Conservation (phyloP, 1,284 basidiomycete genomes). For the Uromyces viciae-fabae region DNA sequence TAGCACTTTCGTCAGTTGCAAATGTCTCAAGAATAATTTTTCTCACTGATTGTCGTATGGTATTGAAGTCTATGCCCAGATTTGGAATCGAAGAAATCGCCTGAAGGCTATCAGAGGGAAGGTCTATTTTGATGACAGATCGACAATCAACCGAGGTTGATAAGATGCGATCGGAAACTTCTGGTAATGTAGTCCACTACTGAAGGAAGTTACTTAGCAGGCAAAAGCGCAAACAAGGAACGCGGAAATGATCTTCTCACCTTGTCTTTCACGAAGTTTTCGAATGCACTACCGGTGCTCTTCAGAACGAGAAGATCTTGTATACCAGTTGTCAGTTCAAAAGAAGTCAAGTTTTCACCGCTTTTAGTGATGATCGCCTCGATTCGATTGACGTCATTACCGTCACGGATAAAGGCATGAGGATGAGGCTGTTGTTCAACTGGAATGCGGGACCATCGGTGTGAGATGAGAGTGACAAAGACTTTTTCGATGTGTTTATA, state of each 20-base stretch:
- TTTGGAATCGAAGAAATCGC: constrained; percentile 46
- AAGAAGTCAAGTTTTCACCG: constrained; percentile 59
- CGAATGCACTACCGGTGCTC: constrained; percentile 79
- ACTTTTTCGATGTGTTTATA: constrained; percentile 66
- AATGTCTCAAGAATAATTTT: constrained; percentile 74
- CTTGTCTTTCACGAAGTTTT: constrained; percentile 76
- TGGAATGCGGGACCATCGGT: constrained; percentile 79
- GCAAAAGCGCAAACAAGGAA: background rate
- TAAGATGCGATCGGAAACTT: constrained; percentile 53
- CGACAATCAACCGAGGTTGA: constrained; percentile 52
- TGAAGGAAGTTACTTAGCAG: background rate
- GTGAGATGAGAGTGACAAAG: constrained; percentile 71
- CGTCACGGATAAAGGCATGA: constrained; percentile 81
- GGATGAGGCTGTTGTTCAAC: constrained; percentile 63
- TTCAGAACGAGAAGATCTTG: constrained; percentile 82
- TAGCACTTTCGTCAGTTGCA: constrained; percentile 79
- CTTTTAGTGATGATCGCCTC: constrained; percentile 65
- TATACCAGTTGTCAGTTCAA: constrained; percentile 67
- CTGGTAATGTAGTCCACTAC: constrained; percentile 46
- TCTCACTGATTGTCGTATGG: constrained; percentile 62
- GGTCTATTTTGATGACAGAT: constrained; percentile 61
- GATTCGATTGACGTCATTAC: constrained; percentile 72
- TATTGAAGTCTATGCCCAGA: constrained; percentile 52
- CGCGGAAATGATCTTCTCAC: background rate
- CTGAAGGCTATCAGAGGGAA: constrained; percentile 60